These are phyloP conservation scores for Fraxinus sp. DNA, from an alignment of 305 asterid species.

Conservation along the genomic window DNA sequence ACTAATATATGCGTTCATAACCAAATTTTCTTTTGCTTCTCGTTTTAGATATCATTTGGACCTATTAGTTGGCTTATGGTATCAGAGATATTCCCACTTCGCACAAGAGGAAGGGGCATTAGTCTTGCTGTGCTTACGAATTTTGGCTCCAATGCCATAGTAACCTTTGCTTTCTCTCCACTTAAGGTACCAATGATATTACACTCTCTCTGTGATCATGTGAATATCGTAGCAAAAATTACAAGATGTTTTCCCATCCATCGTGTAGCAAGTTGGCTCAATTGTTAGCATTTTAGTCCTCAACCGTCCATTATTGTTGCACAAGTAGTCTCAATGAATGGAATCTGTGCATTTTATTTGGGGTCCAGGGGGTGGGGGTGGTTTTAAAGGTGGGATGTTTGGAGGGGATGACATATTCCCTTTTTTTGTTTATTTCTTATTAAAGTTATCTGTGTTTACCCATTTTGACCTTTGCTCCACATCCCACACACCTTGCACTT, in stretches of 20 bases:
- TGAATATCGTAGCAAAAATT: background rate
- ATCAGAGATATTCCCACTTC: slow-evolving; percentile 93
- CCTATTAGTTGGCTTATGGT: slow-evolving; percentile 99
- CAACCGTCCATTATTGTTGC: background rate
- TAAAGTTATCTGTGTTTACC: background rate
- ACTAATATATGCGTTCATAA: background rate
- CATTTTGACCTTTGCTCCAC: background rate
- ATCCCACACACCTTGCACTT: background rate
- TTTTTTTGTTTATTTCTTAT: background rate
- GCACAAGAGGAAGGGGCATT: slow-evolving; percentile 95
- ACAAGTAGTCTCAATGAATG: background rate
- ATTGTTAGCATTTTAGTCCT: background rate
- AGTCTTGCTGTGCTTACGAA: slow-evolving; percentile 97
- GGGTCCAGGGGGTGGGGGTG: background rate
- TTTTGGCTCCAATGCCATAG: slow-evolving; percentile 90
- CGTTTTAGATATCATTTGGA: slow-evolving; percentile 83
- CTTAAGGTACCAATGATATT: slow-evolving; percentile 55
- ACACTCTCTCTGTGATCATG: background rate
- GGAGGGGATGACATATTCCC: background rate
- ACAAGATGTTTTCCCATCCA: background rate
- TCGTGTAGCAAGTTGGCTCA: background rate
- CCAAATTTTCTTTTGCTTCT: slow-evolving; percentile 12
- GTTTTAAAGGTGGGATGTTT: background rate
- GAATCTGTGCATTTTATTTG: background rate
- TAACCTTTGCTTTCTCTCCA: slow-evolving; percentile 91